phyloP scores from a whole-genome alignment of 1,284 basidiomycete species.

The Coniophora puteana region DNA sequence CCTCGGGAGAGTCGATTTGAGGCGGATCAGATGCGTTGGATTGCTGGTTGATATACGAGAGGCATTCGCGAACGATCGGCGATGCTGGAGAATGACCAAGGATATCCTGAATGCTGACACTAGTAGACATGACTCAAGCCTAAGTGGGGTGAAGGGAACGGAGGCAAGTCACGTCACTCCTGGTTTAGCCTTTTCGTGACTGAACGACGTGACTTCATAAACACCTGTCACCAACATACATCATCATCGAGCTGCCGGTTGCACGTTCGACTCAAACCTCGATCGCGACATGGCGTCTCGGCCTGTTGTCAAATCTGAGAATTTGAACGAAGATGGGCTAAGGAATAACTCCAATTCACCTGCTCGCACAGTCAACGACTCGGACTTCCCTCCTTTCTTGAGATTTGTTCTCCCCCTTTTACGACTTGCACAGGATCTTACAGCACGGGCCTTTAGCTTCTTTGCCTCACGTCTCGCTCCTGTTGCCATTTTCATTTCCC shows the following conservation, averaged over 20 bases:
- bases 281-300: background rate
- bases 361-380: background rate
- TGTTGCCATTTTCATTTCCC: slow-evolving; percentile 51
- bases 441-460: slow-evolving; percentile 49
- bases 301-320: background rate
- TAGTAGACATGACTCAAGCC: background rate
- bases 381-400: background rate
- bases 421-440: too few species aligned
- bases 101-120: slow-evolving; percentile 24
- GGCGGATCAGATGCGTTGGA: slow-evolving; percentile 14
- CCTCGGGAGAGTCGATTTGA: slow-evolving; percentile 55
- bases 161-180: too few species aligned
- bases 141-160: background rate
- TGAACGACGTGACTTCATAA: too few species aligned
- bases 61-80: slow-evolving; percentile 36
- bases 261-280: too few species aligned
- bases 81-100: slow-evolving; percentile 44
- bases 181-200: too few species aligned
- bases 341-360: too few species aligned
- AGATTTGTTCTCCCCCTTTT: background rate
- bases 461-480: slow-evolving; percentile 56
- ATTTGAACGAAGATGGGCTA: too few species aligned
- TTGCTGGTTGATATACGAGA: slow-evolving; percentile 35
- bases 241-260: too few species aligned
- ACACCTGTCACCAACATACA: too few species aligned